Evolutionary conservation across 345 rosid genomes (phyloP), one percentile per base, ranked within the genome.

Genomic region (Carallia brachiata): DNA sequence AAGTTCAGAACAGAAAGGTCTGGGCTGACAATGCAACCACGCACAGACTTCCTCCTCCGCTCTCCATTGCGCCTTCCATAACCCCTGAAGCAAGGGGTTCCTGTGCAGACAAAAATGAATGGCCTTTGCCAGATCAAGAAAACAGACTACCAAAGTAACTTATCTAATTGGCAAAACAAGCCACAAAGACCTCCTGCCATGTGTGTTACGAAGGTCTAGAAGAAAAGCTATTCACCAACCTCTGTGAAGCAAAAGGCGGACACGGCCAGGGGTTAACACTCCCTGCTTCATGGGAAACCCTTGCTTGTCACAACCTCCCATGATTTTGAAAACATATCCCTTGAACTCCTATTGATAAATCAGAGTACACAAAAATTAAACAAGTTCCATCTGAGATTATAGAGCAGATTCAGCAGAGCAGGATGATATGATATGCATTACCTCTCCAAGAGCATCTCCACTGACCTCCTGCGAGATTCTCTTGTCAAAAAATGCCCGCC

Each of bases 251-350:
- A 89, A 80, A 63, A 92, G 92, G 34, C 90, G 94, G 37, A 88
- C 93, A 76, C 93, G 96, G 6, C 93, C 94, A 28, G 92, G 85
- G 50, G 97, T 92, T 18, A 88, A 75, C 77, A 88, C 97, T 76
- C 96, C 97, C 75, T 92, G 97, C 80, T 92, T 89, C 96, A 88
- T 88, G 40, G 97, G 93, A 70, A 92, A 90, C 16, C 97, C 96
- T 67, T 92, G 97, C 79, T 89, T 92, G 90, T 90, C 93, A 30
- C 96, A 92, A 37, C 97, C 97, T 69, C 93, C 97, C 94, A 71
- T 92, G 80, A 85, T 92, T 81, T 92, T 90, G 75, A 90, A 92
- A 6, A 90, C 82, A 47, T 88, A 90, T 0, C 96, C 97, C 75
- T 82, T 92, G 75, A 92, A 90, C 73, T 92, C 91, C 96, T 87